These are phyloP conservation scores for Albugo laibachii DNA, from an alignment of 352 stramenopile species.

Conservation along the genomic window DNA sequence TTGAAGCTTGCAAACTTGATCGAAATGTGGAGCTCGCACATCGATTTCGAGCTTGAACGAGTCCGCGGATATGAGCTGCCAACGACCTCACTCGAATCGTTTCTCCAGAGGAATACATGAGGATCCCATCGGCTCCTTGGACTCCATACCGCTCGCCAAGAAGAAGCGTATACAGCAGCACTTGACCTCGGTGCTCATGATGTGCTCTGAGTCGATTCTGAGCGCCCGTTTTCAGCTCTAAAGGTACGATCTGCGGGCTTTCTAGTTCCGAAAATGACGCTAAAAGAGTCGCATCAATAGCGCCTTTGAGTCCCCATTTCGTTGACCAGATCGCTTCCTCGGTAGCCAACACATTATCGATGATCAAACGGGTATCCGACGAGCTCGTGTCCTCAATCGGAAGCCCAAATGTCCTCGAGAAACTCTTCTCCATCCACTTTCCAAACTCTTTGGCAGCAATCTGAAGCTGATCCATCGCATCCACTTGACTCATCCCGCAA, in stretches of 20 bases:
- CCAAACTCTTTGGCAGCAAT: slow-evolving; percentile 34
- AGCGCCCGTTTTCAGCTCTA: slow-evolving; percentile 82
- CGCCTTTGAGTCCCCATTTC: slow-evolving; percentile 67
- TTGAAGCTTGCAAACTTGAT: slow-evolving; percentile 20
- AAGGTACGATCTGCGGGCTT: slow-evolving; percentile 16
- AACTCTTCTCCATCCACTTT: slow-evolving; percentile 20
- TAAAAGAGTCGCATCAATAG: slow-evolving; percentile 49
- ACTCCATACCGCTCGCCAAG: slow-evolving; percentile 47
- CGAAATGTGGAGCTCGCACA: slow-evolving; percentile 37
- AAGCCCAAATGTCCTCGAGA: slow-evolving; percentile 4
- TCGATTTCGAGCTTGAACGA: slow-evolving; percentile 51
- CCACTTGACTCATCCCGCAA: slow-evolving; percentile 35
- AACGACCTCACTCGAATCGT: slow-evolving; percentile 36
- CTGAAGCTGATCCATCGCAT: slow-evolving; percentile 26
- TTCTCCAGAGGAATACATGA: slow-evolving; percentile 51
- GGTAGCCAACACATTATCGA: slow-evolving; percentile 34
- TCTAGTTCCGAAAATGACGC: slow-evolving; percentile 12
- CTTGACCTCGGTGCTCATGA: slow-evolving; percentile 54
- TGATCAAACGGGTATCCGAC: slow-evolving; percentile 11
- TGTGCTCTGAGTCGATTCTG: slow-evolving; percentile 20
- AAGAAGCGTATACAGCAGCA: slow-evolving; percentile 78
- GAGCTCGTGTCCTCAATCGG: neutral
- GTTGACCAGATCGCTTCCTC: slow-evolving; percentile 77
- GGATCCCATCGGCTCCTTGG: slow-evolving; percentile 17
- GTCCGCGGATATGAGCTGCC: slow-evolving; percentile 28